Conservation (phyloP, 192 early-diverging fungal species). For the Chytriomyces sp. region DNA sequence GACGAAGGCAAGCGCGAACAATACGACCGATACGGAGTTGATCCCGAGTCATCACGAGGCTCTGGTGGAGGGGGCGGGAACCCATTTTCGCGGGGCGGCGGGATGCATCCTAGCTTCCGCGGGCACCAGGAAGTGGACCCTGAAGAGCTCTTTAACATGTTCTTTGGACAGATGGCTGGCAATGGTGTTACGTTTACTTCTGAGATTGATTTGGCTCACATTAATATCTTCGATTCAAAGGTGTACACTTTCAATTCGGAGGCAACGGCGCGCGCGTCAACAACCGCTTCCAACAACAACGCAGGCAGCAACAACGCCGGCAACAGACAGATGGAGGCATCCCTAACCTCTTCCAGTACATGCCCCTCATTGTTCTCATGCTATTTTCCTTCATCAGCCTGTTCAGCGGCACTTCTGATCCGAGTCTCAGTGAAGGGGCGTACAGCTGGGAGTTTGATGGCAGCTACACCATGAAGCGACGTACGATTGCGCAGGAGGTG, state of each 20-base stretch:
- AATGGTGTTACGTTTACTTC: conserved; percentile 36
- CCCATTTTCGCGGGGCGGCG: conserved; percentile 35
- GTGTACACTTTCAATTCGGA: conserved; percentile 31
- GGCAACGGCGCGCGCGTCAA: conserved; percentile 54
- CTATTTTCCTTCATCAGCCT: conserved; percentile 72
- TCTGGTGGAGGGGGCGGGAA: conserved; percentile 39
- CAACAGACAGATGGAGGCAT: conserved; percentile 23
- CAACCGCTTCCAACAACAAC: conserved; percentile 48
- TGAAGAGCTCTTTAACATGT: conserved; percentile 96
- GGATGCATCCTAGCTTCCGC: conserved; percentile 36
- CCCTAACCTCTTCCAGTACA: conserved; percentile 64
- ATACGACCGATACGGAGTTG: conserved; percentile 85
- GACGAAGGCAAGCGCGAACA: conserved; percentile 81
- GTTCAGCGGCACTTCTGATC: background rate
- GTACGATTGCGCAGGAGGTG: conserved; percentile 64
- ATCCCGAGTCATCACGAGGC: conserved; percentile 56
- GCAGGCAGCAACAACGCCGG: conserved; percentile 41
- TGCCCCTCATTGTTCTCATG: conserved; percentile 79
- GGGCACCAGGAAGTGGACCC: conserved; percentile 79
- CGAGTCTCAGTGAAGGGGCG: conserved; percentile 43
- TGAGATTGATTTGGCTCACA: conserved; percentile 6
- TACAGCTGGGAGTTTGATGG: conserved; percentile 66
- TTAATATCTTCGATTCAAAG: background rate
- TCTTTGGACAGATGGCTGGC: conserved; percentile 76
- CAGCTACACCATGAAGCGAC: conserved; percentile 52